A percentile compares a stretch with the other conserved stretches of the same genome.
Conservation (phyloP, 495 filamentous ascomycete genomes). For the Lasiosphaeria hispida region DNA sequence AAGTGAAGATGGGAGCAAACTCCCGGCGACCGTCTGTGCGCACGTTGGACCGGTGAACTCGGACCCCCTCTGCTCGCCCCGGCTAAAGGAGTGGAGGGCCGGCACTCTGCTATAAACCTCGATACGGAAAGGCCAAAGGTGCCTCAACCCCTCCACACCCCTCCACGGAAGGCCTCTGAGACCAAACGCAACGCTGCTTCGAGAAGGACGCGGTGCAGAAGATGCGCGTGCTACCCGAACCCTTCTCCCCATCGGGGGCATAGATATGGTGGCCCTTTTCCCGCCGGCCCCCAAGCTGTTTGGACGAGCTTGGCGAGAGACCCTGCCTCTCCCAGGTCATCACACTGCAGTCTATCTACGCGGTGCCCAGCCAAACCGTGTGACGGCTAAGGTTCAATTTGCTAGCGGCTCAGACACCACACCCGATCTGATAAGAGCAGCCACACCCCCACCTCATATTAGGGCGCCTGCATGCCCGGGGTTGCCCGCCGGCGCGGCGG, state of each 20-base stretch:
- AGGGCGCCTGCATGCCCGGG: not conserved
- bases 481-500: not conserved
- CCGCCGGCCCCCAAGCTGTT: too few relatives aligned
- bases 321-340: too few relatives aligned
- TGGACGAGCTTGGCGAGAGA: too few relatives aligned
- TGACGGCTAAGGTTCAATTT: too few relatives aligned
- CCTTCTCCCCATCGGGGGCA: too few relatives aligned
- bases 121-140: not conserved
- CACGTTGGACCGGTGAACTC: slow-evolving; percentile 1
- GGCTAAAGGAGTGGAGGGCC: slow-evolving; percentile 2
- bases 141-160: not conserved
- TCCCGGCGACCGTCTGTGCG: slow-evolving; percentile 1
- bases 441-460: not conserved
- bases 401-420: too few relatives aligned
- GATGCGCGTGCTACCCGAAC: too few relatives aligned
- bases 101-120: slow-evolving; percentile 4
- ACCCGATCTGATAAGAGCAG: not conserved
- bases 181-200: not conserved
- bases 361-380: too few relatives aligned
- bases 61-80: not conserved
- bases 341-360: too few relatives aligned
- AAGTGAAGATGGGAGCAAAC: not conserved
- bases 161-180: not conserved
- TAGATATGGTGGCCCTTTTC: too few relatives aligned
- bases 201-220: not conserved